Evolutionary conservation across 2,329 filamentous ascomycete species (phyloP).

Genomic region (Botrytis fabae): DNA sequence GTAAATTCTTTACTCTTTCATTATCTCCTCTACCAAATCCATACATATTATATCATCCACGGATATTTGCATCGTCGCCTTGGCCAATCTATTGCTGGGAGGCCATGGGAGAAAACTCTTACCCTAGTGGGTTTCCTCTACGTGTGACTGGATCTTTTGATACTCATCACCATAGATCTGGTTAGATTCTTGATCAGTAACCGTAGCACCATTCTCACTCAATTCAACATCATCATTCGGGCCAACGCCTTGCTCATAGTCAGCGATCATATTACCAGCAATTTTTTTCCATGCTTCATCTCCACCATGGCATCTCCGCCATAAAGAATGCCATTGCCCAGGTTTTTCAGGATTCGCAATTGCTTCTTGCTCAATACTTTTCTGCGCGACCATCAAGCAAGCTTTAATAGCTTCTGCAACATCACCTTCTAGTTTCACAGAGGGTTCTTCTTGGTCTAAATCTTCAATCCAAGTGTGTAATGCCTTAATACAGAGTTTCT

Average conservation of each 20-base stretch:
- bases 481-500: conserved; percentile 48
- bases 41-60: not conserved
- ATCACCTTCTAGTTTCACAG: conserved; percentile 47
- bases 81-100: not conserved
- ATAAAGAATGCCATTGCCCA: conserved; percentile 31
- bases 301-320: conserved; percentile 26
- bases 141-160: not conserved
- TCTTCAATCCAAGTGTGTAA: conserved; percentile 58
- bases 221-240: not conserved
- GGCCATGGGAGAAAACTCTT: not conserved
- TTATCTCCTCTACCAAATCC: not conserved
- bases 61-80: too few relatives aligned
- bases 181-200: not conserved
- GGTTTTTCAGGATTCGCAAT: conserved; percentile 20
- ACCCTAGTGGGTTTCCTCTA: not conserved
- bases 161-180: not conserved
- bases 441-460: conserved; percentile 57
- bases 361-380: conserved; percentile 36
- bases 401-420: conserved; percentile 52
- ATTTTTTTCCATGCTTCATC: not conserved
- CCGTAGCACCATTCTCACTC: conserved; percentile 6
- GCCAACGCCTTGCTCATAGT: conserved; percentile 1
- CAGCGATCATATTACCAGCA: not conserved
- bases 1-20: not conserved
- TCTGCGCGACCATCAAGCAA: conserved; percentile 58